Evolutionary conservation across 495 filamentous ascomycete species (phyloP), one percentile per base, ranked within the genome.

Genomic region (Penicillium robsamsonii): DNA sequence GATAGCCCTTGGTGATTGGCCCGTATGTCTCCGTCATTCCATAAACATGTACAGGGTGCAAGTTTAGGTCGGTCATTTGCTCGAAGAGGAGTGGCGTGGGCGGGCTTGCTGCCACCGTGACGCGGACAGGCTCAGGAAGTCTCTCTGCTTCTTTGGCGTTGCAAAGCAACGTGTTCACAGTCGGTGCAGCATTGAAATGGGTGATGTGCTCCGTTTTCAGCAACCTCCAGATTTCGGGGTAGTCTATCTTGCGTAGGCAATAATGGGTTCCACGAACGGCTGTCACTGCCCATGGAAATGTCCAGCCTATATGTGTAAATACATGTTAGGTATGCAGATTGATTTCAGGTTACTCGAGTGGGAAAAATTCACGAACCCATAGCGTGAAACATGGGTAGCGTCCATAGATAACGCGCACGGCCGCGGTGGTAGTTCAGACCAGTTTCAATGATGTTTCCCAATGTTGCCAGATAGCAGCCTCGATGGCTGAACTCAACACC

Each of bases 11-110:
- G 13, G 93, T 97, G 53, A 97, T 95, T 10, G 94, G 94, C 0
- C 94, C 94, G 63, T 97, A 97, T 1, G 92, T 96, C 72, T 97
- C 92, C 1, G 93, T 96, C 71, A 97, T 71, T 11, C 94, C 94
- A 69, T 97, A 97, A 9, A 95, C 90, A 70, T 98, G 94, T 11
- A 97, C 92, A 2, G 94, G 95, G 40, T 87, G 79, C 41, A 98
- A 80, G 62, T 97, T 97, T 12, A 97, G 73, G 20, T 81, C 73
- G 5, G 84, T 88, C 94, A 98, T 98, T 68, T 89, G 85, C 73
- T 95, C 87, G 58, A 98, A 97, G 4, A 98, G 80, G 67, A 91
- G 86, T 5, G 89, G 83, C 1, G 90, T 91, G 2, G 94, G 94
- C 15, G 94, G 94, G 57, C 84, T 89, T 3, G 94, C 94, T 31